Evolutionary conservation across 352 stramenopile species (phyloP).

Genomic region (Phytopythium montanum): DNA sequence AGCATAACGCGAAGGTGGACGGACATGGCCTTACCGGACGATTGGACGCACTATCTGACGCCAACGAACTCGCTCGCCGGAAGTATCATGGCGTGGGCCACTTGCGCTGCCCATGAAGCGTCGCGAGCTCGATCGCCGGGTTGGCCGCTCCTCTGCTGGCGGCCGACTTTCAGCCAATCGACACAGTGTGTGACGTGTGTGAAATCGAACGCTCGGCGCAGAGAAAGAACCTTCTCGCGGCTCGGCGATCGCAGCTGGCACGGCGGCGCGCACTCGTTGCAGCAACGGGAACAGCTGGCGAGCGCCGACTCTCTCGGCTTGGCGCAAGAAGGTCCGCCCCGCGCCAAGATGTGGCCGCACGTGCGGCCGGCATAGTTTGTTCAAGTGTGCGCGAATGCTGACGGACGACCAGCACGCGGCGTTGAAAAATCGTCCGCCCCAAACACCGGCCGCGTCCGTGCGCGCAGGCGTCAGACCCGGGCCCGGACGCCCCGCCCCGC

Average conservation of each 20-base stretch:
- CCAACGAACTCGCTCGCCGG: too few relatives aligned
- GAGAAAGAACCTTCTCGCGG: not conserved
- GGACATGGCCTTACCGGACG: too few relatives aligned
- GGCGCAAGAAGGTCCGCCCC: slow-evolving; percentile 1
- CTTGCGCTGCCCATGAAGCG: too few relatives aligned
- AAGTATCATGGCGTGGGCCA: too few relatives aligned
- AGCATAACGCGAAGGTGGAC: not conserved
- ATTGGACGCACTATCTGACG: too few relatives aligned
- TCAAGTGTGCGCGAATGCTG: too few relatives aligned
- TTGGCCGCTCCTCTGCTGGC: not conserved
- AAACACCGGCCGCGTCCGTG: not conserved
- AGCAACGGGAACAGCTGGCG: slow-evolving; percentile 4
- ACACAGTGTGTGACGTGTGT: not conserved
- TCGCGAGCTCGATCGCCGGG: not conserved
- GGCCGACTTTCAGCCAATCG: not conserved
- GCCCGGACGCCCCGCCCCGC: too few relatives aligned
- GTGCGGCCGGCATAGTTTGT: not conserved
- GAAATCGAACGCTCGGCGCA: not conserved
- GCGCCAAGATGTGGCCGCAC: not conserved
- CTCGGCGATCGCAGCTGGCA: not conserved
- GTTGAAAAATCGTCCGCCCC: not conserved
- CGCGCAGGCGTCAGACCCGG: not conserved
- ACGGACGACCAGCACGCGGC: not conserved
- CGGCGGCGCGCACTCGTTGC: not conserved
- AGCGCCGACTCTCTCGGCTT: not conserved